These are phyloP conservation scores for Pseudogymnoascus sp. DNA, from an alignment of 2,329 filamentous ascomycete species.

Conservation along the genomic window DNA sequence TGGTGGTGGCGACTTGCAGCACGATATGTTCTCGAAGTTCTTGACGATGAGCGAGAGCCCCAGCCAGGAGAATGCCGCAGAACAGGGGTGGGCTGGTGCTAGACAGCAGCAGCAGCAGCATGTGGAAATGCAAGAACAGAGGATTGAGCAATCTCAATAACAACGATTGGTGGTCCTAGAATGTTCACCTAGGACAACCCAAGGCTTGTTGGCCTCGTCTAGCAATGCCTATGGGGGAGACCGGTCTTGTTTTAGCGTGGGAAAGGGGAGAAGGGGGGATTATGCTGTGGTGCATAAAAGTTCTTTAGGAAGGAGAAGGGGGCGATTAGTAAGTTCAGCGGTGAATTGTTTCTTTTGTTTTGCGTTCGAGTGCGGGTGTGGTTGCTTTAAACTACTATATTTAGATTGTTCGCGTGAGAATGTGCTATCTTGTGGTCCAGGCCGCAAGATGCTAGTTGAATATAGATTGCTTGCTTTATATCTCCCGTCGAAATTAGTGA, in stretches of 20 bases:
- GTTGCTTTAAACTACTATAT: background rate
- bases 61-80: background rate
- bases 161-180: constrained; percentile 4
- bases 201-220: background rate
- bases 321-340: background rate
- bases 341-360: constrained; percentile 5
- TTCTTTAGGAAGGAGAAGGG: background rate
- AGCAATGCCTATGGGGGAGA: background rate
- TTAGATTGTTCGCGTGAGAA: background rate
- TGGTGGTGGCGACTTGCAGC: background rate
- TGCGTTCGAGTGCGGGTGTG: background rate
- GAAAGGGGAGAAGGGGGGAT: background rate
- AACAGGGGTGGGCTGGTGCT: background rate
- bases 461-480: background rate
- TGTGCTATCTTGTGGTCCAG: background rate
- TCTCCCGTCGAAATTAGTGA: background rate
- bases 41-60: background rate
- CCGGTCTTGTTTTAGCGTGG: background rate
- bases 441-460: background rate
- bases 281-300: background rate
- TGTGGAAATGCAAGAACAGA: background rate
- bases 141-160: constrained; percentile 7
- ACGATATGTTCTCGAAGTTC: constrained; percentile 1
- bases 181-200: constrained; percentile 9
- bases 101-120: background rate